A percentile compares a stretch with the other conserved stretches of the same genome.
Evolutionary conservation across 75 land plant genomes (phyloP).

Genomic region (Cupressus sempervirens): DNA sequence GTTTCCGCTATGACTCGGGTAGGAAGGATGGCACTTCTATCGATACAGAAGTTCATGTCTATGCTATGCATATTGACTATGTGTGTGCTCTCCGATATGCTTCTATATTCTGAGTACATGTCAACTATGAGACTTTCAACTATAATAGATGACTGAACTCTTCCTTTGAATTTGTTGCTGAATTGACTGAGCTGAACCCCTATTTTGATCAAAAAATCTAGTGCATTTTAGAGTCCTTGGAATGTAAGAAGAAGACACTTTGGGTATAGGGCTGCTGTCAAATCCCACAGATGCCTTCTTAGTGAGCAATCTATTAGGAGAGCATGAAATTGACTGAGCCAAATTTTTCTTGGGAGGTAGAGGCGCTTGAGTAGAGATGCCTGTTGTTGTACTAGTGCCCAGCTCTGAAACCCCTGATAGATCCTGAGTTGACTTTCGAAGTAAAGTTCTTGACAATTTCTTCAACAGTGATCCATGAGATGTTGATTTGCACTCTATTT

Average conservation of each 20-base stretch:
- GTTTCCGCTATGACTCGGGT: no score
- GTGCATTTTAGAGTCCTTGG: background rate
- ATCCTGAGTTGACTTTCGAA: conserved; percentile 7
- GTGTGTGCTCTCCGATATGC: no score
- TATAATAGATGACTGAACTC: no score
- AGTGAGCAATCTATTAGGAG: no score
- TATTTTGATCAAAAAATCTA: conserved; percentile 10
- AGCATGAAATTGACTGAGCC: background rate
- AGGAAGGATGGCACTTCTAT: no score
- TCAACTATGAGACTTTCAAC: no score
- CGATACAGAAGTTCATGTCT: no score
- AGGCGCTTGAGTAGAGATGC: background rate
- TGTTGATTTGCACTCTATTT: conserved; percentile 4
- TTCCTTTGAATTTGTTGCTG: no score
- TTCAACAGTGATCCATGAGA: conserved; percentile 6
- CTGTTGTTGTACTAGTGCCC: background rate
- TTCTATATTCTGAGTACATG: no score
- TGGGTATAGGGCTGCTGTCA: conserved; percentile 7
- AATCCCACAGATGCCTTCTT: background rate
- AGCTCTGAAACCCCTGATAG: background rate
- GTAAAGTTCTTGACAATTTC: conserved; percentile 5
- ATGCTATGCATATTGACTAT: no score
- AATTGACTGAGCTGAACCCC: background rate
- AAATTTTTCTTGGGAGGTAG: background rate
- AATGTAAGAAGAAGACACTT: background rate